Evolutionary conservation across 331 rosid species (phyloP), one percentile per base, ranked within the genome.

Genomic region (Dryas integrifolia): DNA sequence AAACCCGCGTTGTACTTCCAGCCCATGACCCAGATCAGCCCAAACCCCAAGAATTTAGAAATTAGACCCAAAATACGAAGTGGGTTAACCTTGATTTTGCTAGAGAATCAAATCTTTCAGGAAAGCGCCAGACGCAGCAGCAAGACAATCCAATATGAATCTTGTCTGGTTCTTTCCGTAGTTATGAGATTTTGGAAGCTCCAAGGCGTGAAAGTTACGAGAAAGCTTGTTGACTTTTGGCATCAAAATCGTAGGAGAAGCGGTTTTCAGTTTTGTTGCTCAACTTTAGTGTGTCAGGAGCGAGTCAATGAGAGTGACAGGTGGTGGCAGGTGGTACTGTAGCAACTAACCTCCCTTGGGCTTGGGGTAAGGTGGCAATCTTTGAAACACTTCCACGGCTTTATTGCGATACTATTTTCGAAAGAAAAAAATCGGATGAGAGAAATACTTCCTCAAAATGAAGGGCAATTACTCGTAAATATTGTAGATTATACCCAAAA

Each of bases 1-100:
- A 90, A 79, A 46, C 93, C 96, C 14, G 77, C 78, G 47, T 75
- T 66, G 73, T 88, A 86, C 72, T 58, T 85, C 90, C 85, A 86
- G 65, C 82, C 90, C 96, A 90, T 90, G 63, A 72, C 73, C 75
- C 21, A 72, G 24, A 69, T 14, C 62, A 59, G 35, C 58, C 41
- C 41, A 5, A 76, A 9, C 35, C 45, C 11, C 58, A 21, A 56
- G 13, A 58, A n/a, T 9, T n/a, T 13, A 12, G 24, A 70, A 12
- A 5, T 15, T 21, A 56, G 46, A 35, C 49, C 44, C 72, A 9
- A 70, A 55, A 10, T 9, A 21, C 5, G 14, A 57, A 50, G 50
- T 58, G 76, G 74, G 65, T 48, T 49, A 46, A 30, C 70, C 43
- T 58, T 24, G 26, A 46, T 45, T 51, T 14, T 57, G 67, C 74